phyloP scores from a whole-genome alignment of 2,329 filamentous ascomycete genomes.

The Xylaria polymorpha region DNA sequence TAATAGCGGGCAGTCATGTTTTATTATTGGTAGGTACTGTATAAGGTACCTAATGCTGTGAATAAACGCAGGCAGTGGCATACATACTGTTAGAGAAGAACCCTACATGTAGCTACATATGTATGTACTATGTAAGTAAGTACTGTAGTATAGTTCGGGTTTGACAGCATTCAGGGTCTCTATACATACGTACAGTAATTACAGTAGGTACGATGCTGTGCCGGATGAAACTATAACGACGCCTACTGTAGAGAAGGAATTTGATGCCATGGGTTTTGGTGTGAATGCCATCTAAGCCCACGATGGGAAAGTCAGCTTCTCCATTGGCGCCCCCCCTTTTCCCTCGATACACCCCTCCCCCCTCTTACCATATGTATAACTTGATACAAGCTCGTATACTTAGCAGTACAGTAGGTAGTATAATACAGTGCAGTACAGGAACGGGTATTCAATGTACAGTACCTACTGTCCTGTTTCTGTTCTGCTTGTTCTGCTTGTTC shows the following conservation, averaged over 20 bases:
- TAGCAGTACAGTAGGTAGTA: background rate
- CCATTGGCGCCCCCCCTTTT: conserved; percentile 35
- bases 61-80: too few relatives aligned
- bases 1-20: background rate
- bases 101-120: conserved; percentile 7
- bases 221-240: conserved; percentile 24
- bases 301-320: conserved; percentile 45
- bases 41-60: too few relatives aligned
- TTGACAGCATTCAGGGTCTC: conserved; percentile 30
- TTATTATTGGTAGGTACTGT: too few relatives aligned
- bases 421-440: background rate
- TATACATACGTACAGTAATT: background rate
- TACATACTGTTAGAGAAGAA: too few relatives aligned
- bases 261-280: conserved; percentile 41
- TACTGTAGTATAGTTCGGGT: conserved; percentile 13
- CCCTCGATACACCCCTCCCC: conserved; percentile 17
- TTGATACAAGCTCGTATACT: too few relatives aligned
- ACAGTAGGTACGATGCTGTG: background rate
- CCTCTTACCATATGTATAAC: too few relatives aligned
- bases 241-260: background rate
- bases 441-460: background rate
- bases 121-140: background rate
- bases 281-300: conserved; percentile 44
- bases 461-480: background rate
- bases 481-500: too few relatives aligned